Evolutionary conservation across 2,329 filamentous ascomycete species (phyloP).

Genomic region (Corinectria fuckeliana): DNA sequence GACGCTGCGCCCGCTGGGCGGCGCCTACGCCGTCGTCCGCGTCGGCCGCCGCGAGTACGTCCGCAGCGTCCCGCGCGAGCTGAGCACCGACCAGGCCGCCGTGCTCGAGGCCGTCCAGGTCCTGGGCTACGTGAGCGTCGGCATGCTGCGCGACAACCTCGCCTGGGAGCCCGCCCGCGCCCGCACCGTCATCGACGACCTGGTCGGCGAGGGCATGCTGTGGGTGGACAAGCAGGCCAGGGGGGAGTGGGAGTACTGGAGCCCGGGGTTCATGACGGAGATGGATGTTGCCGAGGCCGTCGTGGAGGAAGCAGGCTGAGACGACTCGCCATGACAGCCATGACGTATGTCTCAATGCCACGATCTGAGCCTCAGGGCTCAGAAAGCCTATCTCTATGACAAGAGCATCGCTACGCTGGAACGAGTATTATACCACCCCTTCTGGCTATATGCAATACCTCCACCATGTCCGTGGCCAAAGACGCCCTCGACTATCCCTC

Average conservation of each 20-base stretch:
- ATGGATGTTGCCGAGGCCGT: slow-evolving; percentile 31
- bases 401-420: not conserved
- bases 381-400: no score
- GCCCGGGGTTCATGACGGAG: slow-evolving; percentile 73
- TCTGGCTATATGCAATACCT: not conserved
- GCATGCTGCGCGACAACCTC: slow-evolving; percentile 87
- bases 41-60: slow-evolving; percentile 89
- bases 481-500: not conserved
- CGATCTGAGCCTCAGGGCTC: not conserved
- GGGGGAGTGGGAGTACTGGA: slow-evolving; percentile 92
- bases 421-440: no score
- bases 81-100: slow-evolving; percentile 91
- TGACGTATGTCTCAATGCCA: not conserved
- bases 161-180: slow-evolving; percentile 84
- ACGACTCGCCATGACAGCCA: not conserved
- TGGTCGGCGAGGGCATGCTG: slow-evolving; percentile 86
- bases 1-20: slow-evolving; percentile 84
- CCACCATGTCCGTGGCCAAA: not conserved
- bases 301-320: slow-evolving; percentile 27
- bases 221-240: slow-evolving; percentile 89
- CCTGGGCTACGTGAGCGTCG: slow-evolving; percentile 86
- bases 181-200: slow-evolving; percentile 88
- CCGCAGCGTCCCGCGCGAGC: slow-evolving; percentile 89
- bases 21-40: slow-evolving; percentile 82
- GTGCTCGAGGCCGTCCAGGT: slow-evolving; percentile 92